Base-by-base conservation (phyloP, 2,329 filamentous ascomycete species). In the Trichoderma sp. region DNA sequence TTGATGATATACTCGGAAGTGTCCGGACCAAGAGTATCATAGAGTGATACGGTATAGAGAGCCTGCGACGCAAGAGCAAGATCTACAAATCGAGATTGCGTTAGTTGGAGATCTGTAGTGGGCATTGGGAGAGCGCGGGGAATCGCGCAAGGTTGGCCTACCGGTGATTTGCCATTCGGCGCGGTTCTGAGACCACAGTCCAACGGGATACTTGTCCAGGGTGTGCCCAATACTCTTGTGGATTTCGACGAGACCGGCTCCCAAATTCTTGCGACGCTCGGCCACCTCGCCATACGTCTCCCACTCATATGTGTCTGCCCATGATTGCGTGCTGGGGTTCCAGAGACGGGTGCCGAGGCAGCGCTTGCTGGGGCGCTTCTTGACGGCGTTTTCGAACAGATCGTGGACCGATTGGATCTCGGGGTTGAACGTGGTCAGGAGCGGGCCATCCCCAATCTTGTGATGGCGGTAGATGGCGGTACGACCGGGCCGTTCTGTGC, bases 1-100 rank as follows among this genome's bases (percentile, higher is more conserved):
- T 97, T 97, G 84, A 98, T 92, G 82, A 99, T 98, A 84, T 93
- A 98, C 83, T 98, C 94, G 71, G 93, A 95, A 3, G 95, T 90
- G 76, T 97, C 93, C 14, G 95, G 92, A 11, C 95, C 95, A 6
- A 99, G 89, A 14, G 95, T 98, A 82, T 98, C 96, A 85, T 99
- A 99, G 65, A 99, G 91, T 6, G 95, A 97, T 70, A 99, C 94
- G 26, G 92, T 93, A 83, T 88, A 98, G 34, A 98, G 89, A 8
- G 92, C 89, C 82, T 98, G 96, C 14, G 94, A 96, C 83, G 93
- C 90, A 80, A 93, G 91, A 51, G 90, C 96, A 78, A 98, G 84
- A 85, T 98, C 95, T 93, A 72, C 3, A 24, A 43, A 26, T 8
- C 12, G 34, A 28, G 21, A 36, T 58, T 36, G 28, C 28, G n/a